Percentiles rank a stretch among this genome's conserved stretches.
Evolutionary conservation across 257 asterid genomes (phyloP).

Genomic region (Salvia rosmarinus): DNA sequence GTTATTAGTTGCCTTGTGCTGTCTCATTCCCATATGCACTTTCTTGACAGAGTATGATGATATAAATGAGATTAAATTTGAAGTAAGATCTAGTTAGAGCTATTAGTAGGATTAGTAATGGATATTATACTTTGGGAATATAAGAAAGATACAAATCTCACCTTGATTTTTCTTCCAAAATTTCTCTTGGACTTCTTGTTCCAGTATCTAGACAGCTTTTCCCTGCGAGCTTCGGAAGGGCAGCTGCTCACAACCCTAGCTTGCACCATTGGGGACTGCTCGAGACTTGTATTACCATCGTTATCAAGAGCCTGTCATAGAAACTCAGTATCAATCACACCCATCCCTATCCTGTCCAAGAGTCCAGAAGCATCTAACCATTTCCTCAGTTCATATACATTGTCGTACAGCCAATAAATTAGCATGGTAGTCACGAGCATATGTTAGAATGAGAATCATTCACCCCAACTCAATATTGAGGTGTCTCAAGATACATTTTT

Average conservation of each 20-base stretch:
- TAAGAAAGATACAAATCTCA: slow-evolving; percentile 19
- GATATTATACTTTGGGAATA: background rate
- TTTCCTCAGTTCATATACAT: slow-evolving; percentile 51
- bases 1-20: slow-evolving; percentile 22
- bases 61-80: background rate
- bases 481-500: background rate
- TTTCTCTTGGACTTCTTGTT: slow-evolving; percentile 81
- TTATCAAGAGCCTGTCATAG: slow-evolving; percentile 73
- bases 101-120: too few relatives aligned
- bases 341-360: slow-evolving; percentile 55
- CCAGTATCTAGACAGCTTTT: slow-evolving; percentile 86
- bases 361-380: slow-evolving; percentile 54
- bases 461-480: background rate
- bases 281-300: slow-evolving; percentile 45
- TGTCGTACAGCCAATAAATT: slow-evolving; percentile 33
- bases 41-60: background rate
- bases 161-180: slow-evolving; percentile 91
- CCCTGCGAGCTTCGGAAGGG: slow-evolving; percentile 68
- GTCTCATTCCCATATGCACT: background rate
- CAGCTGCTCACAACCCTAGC: slow-evolving; percentile 41
- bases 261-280: slow-evolving; percentile 52
- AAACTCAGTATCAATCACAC: slow-evolving; percentile 64
- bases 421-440: background rate
- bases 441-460: background rate
- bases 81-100: too few relatives aligned